phyloP scores from a whole-genome alignment of 2,329 filamentous ascomycete species.

The Pleomassaria siparia region DNA sequence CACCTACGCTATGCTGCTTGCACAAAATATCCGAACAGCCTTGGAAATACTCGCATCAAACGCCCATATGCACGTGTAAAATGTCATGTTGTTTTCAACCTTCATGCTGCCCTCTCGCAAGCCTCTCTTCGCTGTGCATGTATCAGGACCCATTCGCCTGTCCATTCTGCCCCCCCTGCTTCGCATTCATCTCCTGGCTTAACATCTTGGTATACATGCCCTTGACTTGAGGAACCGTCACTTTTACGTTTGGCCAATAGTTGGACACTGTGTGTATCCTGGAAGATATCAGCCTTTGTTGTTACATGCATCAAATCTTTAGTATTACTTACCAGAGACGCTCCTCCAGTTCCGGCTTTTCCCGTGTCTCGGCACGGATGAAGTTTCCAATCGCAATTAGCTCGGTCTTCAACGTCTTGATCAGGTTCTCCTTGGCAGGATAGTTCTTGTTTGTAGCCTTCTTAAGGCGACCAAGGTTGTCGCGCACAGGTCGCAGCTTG shows the following conservation, averaged over 20 bases:
- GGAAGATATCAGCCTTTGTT: slow-evolving; percentile 19
- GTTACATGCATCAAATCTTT: not conserved
- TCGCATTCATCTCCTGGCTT: slow-evolving; percentile 31
- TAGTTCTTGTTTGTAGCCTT: slow-evolving; percentile 64
- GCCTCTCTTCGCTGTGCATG: slow-evolving; percentile 8
- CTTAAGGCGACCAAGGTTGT: slow-evolving; percentile 61
- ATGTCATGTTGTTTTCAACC: not conserved
- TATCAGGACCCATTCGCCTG: slow-evolving; percentile 18
- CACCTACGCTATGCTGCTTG: slow-evolving; percentile 41
- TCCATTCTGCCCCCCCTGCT: slow-evolving; percentile 19
- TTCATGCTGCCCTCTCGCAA: slow-evolving; percentile 1
- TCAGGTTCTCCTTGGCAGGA: slow-evolving; percentile 63
- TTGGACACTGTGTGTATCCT: slow-evolving; percentile 41
- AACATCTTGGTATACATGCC: slow-evolving; percentile 43
- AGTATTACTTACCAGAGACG: slow-evolving; percentile 52
- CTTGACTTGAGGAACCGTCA: slow-evolving; percentile 36
- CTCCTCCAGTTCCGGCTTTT: slow-evolving; percentile 50
- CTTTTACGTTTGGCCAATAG: slow-evolving; percentile 41
- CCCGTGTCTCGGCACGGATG: slow-evolving; percentile 53
- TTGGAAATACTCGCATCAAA: slow-evolving; percentile 16
- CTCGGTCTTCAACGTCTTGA: slow-evolving; percentile 63
- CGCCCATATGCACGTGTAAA: slow-evolving; percentile 1
- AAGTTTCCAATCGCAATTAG: slow-evolving; percentile 65
- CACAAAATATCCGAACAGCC: slow-evolving; percentile 27
- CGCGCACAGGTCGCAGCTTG: slow-evolving; percentile 60